A percentile compares a stretch with the other conserved stretches of the same genome.
These are phyloP conservation scores for Phyllosticta paracitricarpa DNA, from an alignment of 2,329 filamentous ascomycete genomes.

Conservation along the genomic window DNA sequence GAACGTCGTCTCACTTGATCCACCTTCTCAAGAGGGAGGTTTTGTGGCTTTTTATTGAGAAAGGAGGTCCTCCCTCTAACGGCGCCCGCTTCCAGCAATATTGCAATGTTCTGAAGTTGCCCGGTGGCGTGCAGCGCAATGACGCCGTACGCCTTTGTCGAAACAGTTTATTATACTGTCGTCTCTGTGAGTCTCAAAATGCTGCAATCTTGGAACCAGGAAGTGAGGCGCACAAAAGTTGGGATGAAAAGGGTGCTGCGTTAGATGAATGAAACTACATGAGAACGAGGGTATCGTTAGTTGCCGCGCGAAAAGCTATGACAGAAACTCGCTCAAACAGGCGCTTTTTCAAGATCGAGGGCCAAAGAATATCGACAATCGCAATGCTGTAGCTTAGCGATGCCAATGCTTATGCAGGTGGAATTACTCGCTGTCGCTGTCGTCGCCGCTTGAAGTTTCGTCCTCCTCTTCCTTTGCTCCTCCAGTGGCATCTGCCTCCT, in stretches of 20 bases:
- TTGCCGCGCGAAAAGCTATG: neutral
- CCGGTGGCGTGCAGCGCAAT: too few relatives aligned
- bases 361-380: neutral
- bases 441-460: conserved; percentile 9
- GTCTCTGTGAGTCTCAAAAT: too few relatives aligned
- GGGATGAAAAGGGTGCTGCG: neutral
- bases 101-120: too few relatives aligned
- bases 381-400: neutral
- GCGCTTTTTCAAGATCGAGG: neutral
- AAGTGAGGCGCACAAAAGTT: neutral
- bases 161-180: too few relatives aligned
- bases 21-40: too few relatives aligned
- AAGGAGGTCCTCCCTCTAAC: too few relatives aligned
- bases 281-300: neutral
- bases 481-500: conserved; percentile 14
- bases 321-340: neutral
- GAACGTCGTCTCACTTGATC: too few relatives aligned
- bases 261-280: neutral
- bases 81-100: too few relatives aligned
- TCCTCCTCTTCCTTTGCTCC: conserved; percentile 13
- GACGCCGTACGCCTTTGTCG: too few relatives aligned
- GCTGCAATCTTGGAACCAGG: neutral
- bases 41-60: too few relatives aligned
- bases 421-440: conserved; percentile 13
- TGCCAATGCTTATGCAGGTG: neutral